Conservation (phyloP, 768 basidiomycete species). For the Boletus subparvulus region DNA sequence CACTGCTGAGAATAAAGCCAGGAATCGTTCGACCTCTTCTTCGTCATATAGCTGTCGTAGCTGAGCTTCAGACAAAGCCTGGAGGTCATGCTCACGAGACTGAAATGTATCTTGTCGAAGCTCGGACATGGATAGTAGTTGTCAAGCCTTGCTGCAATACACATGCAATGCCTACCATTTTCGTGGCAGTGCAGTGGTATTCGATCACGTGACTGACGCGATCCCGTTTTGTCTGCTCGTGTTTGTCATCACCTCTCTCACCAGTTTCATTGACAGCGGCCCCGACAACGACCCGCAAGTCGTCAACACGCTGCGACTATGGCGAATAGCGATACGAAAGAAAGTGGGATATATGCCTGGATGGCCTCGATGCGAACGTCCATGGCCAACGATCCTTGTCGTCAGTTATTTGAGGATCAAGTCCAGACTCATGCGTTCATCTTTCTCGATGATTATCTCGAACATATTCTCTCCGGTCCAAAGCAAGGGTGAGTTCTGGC, state of each 20-base stretch:
- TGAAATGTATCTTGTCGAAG: not conserved
- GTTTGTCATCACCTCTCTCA: conserved; percentile 11
- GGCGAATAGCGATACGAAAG: conserved; percentile 9
- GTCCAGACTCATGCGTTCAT: conserved; percentile 74
- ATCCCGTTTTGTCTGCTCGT: conserved; percentile 16
- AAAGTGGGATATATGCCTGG: conserved; percentile 64
- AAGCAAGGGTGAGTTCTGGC: conserved; percentile 57
- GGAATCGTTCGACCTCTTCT: conserved; percentile 62
- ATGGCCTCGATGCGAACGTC: conserved; percentile 60
- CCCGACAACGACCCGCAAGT: conserved; percentile 1
- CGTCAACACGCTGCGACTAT: conserved; percentile 4
- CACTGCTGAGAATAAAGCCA: conserved; percentile 61
- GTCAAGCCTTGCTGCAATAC: not conserved
- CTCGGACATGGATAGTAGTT: conserved; percentile 10
- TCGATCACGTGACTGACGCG: conserved; percentile 32
- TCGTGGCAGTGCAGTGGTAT: conserved; percentile 2
- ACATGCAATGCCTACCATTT: not conserved
- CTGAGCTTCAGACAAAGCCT: conserved; percentile 48
- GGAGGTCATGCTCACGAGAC: conserved; percentile 6
- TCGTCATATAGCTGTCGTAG: conserved; percentile 60
- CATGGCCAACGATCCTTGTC: conserved; percentile 72
- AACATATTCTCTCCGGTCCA: conserved; percentile 63
- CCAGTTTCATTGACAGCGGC: not conserved
- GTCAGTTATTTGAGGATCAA: conserved; percentile 68
- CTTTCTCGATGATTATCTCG: conserved; percentile 77